phyloP scores from a whole-genome alignment of 768 basidiomycete species.

The Rhodocollybia butyracea region DNA sequence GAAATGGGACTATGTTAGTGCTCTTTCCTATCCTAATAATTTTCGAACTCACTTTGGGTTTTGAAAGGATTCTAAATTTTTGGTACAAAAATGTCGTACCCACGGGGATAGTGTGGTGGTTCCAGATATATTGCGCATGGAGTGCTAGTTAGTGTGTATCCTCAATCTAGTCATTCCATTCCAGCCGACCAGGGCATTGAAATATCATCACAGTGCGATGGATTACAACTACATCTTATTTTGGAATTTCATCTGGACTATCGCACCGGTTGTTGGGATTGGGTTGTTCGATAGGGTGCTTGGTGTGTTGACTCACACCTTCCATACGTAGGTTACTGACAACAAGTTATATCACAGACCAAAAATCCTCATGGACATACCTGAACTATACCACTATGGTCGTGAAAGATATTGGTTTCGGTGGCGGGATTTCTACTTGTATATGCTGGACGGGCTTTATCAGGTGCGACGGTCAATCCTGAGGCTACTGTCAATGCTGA shows the following conservation, averaged over 20 bases:
- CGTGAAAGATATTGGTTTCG: conserved; percentile 85
- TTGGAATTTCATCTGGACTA: conserved; percentile 98
- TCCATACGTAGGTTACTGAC: no score
- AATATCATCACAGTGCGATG: conserved; percentile 51
- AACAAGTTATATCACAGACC: conserved; percentile 65
- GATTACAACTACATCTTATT: conserved; percentile 94
- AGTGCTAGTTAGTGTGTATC: conserved; percentile 83
- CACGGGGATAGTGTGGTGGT: conserved; percentile 95
- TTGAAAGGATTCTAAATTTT: conserved; percentile 88
- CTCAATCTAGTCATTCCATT: background rate
- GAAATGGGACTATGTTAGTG: conserved; percentile 92
- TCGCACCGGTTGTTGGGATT: conserved; percentile 92
- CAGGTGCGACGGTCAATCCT: conserved; percentile 60
- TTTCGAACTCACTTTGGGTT: background rate
- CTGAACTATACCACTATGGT: conserved; percentile 87
- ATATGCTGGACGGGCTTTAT: conserved; percentile 82
- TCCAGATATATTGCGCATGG: conserved; percentile 95
- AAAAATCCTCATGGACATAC: conserved; percentile 85
- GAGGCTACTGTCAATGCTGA: no score
- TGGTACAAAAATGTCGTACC: conserved; percentile 99
- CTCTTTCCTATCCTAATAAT: no score
- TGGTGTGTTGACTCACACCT: conserved; percentile 64
- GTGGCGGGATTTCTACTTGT: conserved; percentile 67
- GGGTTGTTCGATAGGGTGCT: conserved; percentile 93
- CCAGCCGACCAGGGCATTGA: background rate